Percentiles rank a stretch among this genome's conserved stretches.
These are phyloP conservation scores for Starmera amethionina DNA, from an alignment of 805 yeast species.

Conservation along the genomic window DNA sequence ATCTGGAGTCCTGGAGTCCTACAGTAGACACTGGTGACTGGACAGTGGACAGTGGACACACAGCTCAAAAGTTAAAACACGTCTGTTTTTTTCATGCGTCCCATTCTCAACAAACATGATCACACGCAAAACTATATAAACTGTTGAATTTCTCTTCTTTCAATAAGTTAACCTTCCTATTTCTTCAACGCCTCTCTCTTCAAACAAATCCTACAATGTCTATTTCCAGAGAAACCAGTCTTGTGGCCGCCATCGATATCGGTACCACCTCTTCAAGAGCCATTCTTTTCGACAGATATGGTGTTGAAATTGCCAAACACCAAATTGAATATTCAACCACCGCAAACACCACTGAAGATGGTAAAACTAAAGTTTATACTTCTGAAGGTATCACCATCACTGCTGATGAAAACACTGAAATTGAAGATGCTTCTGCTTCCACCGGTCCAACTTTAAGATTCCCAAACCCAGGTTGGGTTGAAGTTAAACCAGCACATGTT, in stretches of 20 bases:
- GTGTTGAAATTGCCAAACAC: slow-evolving; percentile 75
- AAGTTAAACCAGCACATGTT: slow-evolving; percentile 80
- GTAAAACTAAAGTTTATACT: slow-evolving; percentile 49
- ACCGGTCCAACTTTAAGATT: slow-evolving; percentile 63
- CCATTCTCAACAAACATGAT: too few relatives aligned
- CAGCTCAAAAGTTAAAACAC: too few relatives aligned
- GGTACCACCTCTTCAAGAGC: slow-evolving; percentile 92
- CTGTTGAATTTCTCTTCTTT: too few relatives aligned
- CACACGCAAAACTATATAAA: too few relatives aligned
- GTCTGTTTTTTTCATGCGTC: too few relatives aligned
- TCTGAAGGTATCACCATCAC: slow-evolving; percentile 68
- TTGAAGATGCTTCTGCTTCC: slow-evolving; percentile 39
- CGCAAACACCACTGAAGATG: slow-evolving; percentile 39
- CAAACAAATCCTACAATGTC: slow-evolving; percentile 8
- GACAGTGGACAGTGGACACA: too few relatives aligned
- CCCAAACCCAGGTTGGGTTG: slow-evolving; percentile 89
- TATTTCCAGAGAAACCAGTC: slow-evolving; percentile 14
- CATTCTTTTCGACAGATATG: slow-evolving; percentile 63
- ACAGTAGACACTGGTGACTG: too few relatives aligned
- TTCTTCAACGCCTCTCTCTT: too few relatives aligned
- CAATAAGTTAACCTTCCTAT: too few relatives aligned
- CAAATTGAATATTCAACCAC: slow-evolving; percentile 84
- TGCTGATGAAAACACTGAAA: slow-evolving; percentile 42
- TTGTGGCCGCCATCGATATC: slow-evolving; percentile 68
- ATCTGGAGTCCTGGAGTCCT: too few relatives aligned